A percentile compares a stretch with the other conserved stretches of the same genome.
These are phyloP conservation scores for Vicia villosa DNA, from an alignment of 306 rosid genomes.

Conservation along the genomic window DNA sequence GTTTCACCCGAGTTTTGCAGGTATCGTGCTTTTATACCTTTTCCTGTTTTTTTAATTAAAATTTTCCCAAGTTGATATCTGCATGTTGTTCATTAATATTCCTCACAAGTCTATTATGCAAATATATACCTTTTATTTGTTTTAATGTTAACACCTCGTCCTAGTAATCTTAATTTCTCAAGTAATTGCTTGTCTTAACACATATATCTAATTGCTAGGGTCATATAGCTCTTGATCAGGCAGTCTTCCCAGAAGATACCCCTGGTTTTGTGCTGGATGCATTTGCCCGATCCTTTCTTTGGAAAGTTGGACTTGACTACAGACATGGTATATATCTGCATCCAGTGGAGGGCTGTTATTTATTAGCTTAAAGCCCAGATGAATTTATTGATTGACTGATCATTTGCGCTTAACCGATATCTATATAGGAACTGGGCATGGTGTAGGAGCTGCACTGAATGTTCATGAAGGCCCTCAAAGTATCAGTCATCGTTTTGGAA, in stretches of 20 bases:
- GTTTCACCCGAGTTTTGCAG: conserved; percentile 95
- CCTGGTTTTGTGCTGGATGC: conserved; percentile 97
- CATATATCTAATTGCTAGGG: conserved; percentile 67
- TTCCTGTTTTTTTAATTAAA: neutral
- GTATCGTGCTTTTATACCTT: conserved; percentile 39
- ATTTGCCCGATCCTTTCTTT: conserved; percentile 91
- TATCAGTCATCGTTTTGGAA: conserved; percentile 85
- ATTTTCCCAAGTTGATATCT: conserved; percentile 31
- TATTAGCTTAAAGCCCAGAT: conserved; percentile 7
- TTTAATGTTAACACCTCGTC: conserved; percentile 9
- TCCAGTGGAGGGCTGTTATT: conserved; percentile 21
- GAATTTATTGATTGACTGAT: conserved; percentile 17
- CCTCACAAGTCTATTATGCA: conserved; percentile 13
- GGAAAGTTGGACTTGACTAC: conserved; percentile 98
- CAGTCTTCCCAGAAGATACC: conserved; percentile 86
- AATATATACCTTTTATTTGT: conserved; percentile 6
- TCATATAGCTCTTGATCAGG: conserved; percentile 87
- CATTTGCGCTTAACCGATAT: conserved; percentile 25
- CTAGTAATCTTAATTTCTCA: conserved; percentile 19
- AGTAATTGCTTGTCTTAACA: conserved; percentile 26
- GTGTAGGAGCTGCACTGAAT: conserved; percentile 96
- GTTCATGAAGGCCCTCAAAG: conserved; percentile 99
- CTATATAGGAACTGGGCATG: conserved; percentile 86
- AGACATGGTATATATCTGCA: conserved; percentile 70
- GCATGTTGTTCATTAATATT: conserved; percentile 11